phyloP scores from a whole-genome alignment of 2,329 filamentous ascomycete species.

The Calonectria leucothoes region DNA sequence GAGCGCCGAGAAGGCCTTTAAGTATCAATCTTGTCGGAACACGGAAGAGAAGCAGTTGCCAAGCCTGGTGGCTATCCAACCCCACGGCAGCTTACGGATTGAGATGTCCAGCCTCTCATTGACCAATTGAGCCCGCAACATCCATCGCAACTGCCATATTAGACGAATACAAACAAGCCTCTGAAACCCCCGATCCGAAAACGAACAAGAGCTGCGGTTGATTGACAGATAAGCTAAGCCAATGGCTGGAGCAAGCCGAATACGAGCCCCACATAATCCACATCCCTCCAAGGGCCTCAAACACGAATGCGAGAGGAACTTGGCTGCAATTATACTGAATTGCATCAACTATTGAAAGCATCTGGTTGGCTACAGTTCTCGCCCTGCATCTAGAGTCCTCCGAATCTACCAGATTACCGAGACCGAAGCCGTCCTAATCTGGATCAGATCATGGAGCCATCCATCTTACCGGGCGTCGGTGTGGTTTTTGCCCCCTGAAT shows the following conservation, averaged over 20 bases:
- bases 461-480: neutral
- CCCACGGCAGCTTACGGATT: conserved; percentile 1
- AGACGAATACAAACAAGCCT: neutral
- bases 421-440: neutral
- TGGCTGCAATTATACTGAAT: neutral
- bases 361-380: neutral
- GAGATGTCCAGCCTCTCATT: conserved; percentile 2
- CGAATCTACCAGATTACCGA: neutral
- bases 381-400: neutral
- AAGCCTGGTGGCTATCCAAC: neutral
- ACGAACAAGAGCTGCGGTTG: conserved; percentile 27
- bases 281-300: neutral
- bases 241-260: conserved; percentile 8
- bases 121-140: neutral
- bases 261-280: conserved; percentile 21
- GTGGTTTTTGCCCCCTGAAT: neutral
- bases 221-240: neutral
- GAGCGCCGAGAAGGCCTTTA: neutral
- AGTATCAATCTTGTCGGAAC: conserved; percentile 4
- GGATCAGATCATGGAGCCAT: neutral
- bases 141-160: neutral
- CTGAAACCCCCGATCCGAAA: conserved; percentile 15
- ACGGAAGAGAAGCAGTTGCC: neutral
- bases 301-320: conserved; percentile 25
- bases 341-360: neutral